phyloP scores from a whole-genome alignment of 1,139 yeast genomes.

The Kodamaea suecica region DNA sequence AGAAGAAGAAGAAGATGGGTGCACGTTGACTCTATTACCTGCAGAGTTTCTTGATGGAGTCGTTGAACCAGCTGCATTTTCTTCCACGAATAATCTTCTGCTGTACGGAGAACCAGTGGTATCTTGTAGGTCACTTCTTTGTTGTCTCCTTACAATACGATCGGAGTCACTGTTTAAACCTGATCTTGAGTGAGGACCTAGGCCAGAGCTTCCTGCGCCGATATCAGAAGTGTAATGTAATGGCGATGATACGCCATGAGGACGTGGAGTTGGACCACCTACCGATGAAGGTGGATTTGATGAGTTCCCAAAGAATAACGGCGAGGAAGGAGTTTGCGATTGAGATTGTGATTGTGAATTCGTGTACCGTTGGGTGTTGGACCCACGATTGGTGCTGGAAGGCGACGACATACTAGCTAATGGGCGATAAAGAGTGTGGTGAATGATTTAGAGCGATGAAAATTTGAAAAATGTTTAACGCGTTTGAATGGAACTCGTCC shows the following conservation, averaged over 20 bases:
- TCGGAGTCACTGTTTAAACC: constrained; percentile 44
- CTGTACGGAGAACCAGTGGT: constrained; percentile 41
- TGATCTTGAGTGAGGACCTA: constrained; percentile 25
- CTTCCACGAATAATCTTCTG: constrained; percentile 33
- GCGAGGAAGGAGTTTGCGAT: constrained; percentile 47
- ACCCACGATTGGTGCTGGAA: constrained; percentile 11
- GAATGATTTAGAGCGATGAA: constrained; percentile 1
- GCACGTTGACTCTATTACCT: not conserved
- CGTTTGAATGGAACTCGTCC: constrained; percentile 6
- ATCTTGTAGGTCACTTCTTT: constrained; percentile 45
- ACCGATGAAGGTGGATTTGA: constrained; percentile 44
- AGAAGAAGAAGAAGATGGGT: constrained; percentile 17
- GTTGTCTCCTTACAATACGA: constrained; percentile 39
- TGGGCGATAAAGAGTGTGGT: not conserved
- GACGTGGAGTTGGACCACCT: constrained; percentile 19
- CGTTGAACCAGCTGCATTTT: constrained; percentile 6
- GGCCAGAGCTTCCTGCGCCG: constrained; percentile 17
- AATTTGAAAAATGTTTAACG: constrained; percentile 2
- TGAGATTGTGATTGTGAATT: constrained; percentile 38
- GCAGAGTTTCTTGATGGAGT: constrained; percentile 11
- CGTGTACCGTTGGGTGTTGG: constrained; percentile 20
- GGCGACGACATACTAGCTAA: constrained; percentile 25
- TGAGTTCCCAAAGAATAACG: constrained; percentile 59
- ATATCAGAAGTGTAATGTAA: constrained; percentile 44
- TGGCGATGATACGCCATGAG: constrained; percentile 40